Percentiles rank a stretch among this genome's conserved stretches.
These are phyloP conservation scores for Sisymbrium altissimum DNA, from an alignment of 345 rosid species.

Conservation along the genomic window DNA sequence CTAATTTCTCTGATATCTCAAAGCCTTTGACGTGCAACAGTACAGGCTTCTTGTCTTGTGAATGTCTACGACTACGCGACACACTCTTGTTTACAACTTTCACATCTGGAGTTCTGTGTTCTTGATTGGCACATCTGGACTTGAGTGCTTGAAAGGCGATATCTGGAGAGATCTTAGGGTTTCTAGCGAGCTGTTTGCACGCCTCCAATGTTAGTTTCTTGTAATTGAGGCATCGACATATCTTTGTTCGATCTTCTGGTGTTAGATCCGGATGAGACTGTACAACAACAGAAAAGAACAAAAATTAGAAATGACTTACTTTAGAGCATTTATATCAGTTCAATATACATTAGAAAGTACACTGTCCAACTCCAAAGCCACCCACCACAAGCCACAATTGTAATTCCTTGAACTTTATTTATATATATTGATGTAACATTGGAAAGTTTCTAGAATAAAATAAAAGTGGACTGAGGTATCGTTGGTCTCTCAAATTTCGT, in stretches of 20 bases:
- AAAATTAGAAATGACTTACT: neutral
- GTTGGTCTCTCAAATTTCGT: neutral
- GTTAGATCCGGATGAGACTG: slow-evolving; percentile 71
- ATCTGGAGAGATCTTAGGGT: slow-evolving; percentile 71
- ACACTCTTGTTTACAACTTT: slow-evolving; percentile 21
- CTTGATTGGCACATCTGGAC: slow-evolving; percentile 37
- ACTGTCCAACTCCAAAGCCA: neutral
- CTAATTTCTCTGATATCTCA: slow-evolving; percentile 25
- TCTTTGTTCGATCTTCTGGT: slow-evolving; percentile 48
- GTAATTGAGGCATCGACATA: slow-evolving; percentile 66
- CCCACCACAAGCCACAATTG: too few species aligned
- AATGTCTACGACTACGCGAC: slow-evolving; percentile 27
- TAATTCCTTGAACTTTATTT: neutral
- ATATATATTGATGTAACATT: neutral
- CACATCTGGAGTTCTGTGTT: slow-evolving; percentile 1
- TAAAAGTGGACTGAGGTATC: neutral
- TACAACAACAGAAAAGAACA: slow-evolving; percentile 16
- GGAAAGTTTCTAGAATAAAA: neutral
- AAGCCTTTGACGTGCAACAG: slow-evolving; percentile 14
- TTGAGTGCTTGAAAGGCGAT: slow-evolving; percentile 60
- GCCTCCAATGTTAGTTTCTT: slow-evolving; percentile 60
- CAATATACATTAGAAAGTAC: neutral
- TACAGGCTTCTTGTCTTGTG: slow-evolving; percentile 19
- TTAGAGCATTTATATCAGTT: neutral
- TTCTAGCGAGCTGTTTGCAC: slow-evolving; percentile 70